Base-by-base conservation (phyloP, 495 filamentous ascomycete genomes). In the Aspergillus egyptiacus region DNA sequence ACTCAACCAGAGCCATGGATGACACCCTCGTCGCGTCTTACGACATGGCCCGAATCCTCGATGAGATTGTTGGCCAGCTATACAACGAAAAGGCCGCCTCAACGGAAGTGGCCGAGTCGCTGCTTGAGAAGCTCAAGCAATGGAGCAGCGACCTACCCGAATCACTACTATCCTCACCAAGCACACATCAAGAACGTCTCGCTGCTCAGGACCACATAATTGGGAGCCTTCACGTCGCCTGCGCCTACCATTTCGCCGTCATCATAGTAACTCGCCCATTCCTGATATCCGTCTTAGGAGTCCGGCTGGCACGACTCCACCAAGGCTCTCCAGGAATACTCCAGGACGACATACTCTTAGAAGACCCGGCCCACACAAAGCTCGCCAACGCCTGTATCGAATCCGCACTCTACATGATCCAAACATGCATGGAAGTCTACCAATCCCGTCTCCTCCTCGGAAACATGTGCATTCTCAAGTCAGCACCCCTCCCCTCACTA, bases 221-320 rank as follows among this genome's bases (percentile, higher is more conserved):
- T 19, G 66, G 66, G 0, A 68, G 63, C 14, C 58, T 72, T 24
- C 69, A 72, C 23, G 58, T 71, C 32, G 68, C 67, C 6, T 72
- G 69, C 22, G 64, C 61, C 2, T 72, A 72, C 39, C 67, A 72
- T 46, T 72, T 71, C 46, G 69, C 67, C 0, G 63, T 72, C 0
- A 71, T 72, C 11, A 56, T 71, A 22, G 65, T 70, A 5, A 72
- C 67, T 2, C 59, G 69, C 2, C 68, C 68, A 3, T 72, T 71
- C 23, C 52, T 72, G 25, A 68, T 72, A 36, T 66, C 65, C 5
- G 55, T 59, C 1, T 33, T 71, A 13, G 66, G 64, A 18, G 55
- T 68, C 33, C 67, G 65, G 15, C 57, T 72, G 24, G 64, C 67
- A 39, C 64, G 59, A 34, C 24, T 63, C 8, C 61, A 68, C 30